Evolutionary conservation across 345 rosid genomes (phyloP).

Genomic region (Populus euphratica): DNA sequence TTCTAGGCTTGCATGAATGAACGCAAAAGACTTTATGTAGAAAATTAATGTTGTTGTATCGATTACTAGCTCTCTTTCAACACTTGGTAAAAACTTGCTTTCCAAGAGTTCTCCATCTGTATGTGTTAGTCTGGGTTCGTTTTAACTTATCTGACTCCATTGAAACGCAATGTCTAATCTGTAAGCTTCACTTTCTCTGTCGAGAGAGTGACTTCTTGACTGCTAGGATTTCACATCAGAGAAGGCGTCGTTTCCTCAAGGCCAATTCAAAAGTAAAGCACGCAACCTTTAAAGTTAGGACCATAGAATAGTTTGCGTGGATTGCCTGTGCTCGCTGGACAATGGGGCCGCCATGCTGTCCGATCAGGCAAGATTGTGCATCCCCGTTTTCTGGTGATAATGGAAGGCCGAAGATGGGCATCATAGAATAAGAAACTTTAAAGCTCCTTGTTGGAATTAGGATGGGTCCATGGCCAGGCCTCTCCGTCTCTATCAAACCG

Average conservation of each 20-base stretch:
- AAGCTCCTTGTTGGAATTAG: no score
- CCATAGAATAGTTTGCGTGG: not conserved
- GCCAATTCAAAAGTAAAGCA: not conserved
- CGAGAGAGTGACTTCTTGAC: not conserved
- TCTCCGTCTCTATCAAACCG: no score
- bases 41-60: not conserved
- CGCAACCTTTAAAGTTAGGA: not conserved
- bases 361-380: not conserved
- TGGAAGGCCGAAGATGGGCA: not conserved
- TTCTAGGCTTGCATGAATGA: not conserved
- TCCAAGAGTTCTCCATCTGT: not conserved
- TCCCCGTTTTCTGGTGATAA: not conserved
- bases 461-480: not conserved
- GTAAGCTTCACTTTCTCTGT: not conserved
- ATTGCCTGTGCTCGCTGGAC: not conserved
- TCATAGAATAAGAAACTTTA: not conserved
- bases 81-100: not conserved
- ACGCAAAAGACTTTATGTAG: not conserved
- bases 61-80: not conserved
- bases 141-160: not conserved
- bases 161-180: not conserved
- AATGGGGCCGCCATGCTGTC: not conserved
- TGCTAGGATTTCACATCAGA: not conserved
- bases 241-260: not conserved
- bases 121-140: not conserved